Evolutionary conservation across 768 basidiomycete species (phyloP), one percentile per base, ranked within the genome.

Genomic region (Leccinum uliginosum): DNA sequence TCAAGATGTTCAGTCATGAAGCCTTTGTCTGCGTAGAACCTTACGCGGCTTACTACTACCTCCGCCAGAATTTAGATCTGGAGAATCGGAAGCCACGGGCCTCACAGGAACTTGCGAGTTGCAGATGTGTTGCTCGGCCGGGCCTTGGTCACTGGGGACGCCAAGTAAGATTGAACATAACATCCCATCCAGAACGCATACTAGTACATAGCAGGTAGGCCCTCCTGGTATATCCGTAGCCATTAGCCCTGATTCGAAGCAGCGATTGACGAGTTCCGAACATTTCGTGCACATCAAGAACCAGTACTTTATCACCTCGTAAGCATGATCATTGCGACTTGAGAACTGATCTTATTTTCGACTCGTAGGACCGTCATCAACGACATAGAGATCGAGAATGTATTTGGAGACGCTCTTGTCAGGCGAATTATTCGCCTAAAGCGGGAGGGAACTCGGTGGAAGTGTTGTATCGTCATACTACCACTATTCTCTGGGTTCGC

Each of bases 161-260:
- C 80, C 84, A n/a, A 86, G 84, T 53, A 85, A 80, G 64, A 82
- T 87, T 47, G 96, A 99, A 72, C 84, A 86, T 64, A n/a, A n/a
- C n/a, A n/a, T n/a, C 97, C 95, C 12, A 93, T 98, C 43, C 93
- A 95, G 74, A 93, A 91, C 64, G 94, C 95, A 12, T 97, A 98
- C 67, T n/a, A n/a, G n/a, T n/a, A n/a, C n/a, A 74, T 93, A 55
- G 87, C 94, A 80, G 91, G 92, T 89, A 56, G 17, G 74, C 23
- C 26, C 27, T 38, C 12, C 2, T 9, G 27, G 11, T 50, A 1
- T 19, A 50, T 40, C 27, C 35, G 11, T 27, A 9, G 9, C 5
- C 17, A 19, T 15, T 1, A 11, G 23, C n/a, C 12, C 54, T 67
- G 15, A 67, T 11, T 14, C 5, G 15, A 54, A 53, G 32, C 12